A percentile compares a stretch with the other conserved stretches of the same genome.
phyloP scores from a whole-genome alignment of 73 alveolate genomes.

The Blepharisma japonicum region DNA sequence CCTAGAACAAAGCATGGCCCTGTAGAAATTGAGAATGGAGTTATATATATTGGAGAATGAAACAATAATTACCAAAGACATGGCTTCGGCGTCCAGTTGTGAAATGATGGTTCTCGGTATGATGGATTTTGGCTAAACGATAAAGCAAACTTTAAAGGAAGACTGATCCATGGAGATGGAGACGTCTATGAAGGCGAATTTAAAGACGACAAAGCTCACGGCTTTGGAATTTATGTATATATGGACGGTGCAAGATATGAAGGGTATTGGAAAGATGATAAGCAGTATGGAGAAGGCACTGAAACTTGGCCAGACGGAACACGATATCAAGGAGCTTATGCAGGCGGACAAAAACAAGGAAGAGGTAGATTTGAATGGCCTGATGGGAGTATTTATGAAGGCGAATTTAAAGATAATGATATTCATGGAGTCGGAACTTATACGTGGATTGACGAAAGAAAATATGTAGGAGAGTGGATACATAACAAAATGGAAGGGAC shows the following conservation, averaged over 20 bases:
- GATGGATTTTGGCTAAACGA: slow-evolving; percentile 39
- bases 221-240: slow-evolving; percentile 31
- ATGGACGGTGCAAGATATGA: slow-evolving; percentile 26
- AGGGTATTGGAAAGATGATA: slow-evolving; percentile 39
- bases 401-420: not conserved
- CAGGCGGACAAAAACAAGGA: slow-evolving; percentile 36
- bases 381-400: slow-evolving; percentile 1
- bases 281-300: slow-evolving; percentile 33
- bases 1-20: slow-evolving; percentile 13
- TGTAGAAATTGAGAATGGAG: slow-evolving; percentile 41
- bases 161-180: slow-evolving; percentile 30
- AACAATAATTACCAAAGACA: not conserved
- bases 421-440: slow-evolving; percentile 35
- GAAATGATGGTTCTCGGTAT: slow-evolving; percentile 35
- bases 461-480: slow-evolving; percentile 48
- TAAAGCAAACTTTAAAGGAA: slow-evolving; percentile 38
- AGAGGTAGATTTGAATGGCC: slow-evolving; percentile 36
- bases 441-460: slow-evolving; percentile 39
- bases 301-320: slow-evolving; percentile 20
- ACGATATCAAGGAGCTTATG: slow-evolving; percentile 30
- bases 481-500: slow-evolving; percentile 41
- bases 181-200: slow-evolving; percentile 41
- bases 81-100: slow-evolving; percentile 28
- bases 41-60: slow-evolving; percentile 52
- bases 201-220: slow-evolving; percentile 32